A percentile compares a stretch with the other conserved stretches of the same genome.
Conservation (phyloP, 495 filamentous ascomycete genomes). For the Tetracladium setigerum region DNA sequence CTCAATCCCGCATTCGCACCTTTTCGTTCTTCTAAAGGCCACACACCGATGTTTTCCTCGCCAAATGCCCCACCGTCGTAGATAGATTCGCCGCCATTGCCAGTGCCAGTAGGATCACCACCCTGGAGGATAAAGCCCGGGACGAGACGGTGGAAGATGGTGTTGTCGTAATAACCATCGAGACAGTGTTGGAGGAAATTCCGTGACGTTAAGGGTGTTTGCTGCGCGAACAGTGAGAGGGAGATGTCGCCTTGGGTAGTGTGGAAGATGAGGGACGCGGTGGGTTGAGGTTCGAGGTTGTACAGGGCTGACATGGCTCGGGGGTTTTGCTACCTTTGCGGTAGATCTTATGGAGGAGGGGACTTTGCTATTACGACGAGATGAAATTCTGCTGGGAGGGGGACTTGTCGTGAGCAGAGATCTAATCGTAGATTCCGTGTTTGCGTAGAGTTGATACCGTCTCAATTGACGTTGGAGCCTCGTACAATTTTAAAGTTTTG, state of each 20-base stretch:
- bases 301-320: constrained; percentile 73
- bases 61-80: constrained; percentile 79
- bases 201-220: constrained; percentile 82
- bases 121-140: constrained; percentile 92
- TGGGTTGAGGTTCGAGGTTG: constrained; percentile 88
- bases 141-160: constrained; percentile 88
- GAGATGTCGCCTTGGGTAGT: constrained; percentile 84
- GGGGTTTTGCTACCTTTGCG: too few relatives aligned
- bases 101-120: constrained; percentile 77
- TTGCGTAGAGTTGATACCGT: too few relatives aligned
- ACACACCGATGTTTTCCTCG: constrained; percentile 42
- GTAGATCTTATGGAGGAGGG: too few relatives aligned
- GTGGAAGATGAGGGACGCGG: constrained; percentile 80
- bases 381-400: too few relatives aligned
- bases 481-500: too few relatives aligned
- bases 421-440: too few relatives aligned
- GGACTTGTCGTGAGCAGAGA: too few relatives aligned
- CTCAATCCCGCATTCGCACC: constrained; percentile 44
- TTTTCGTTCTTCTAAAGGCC: constrained; percentile 54
- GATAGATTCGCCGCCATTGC: constrained; percentile 83
- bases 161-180: constrained; percentile 89
- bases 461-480: too few relatives aligned
- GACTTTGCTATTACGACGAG: too few relatives aligned
- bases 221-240: constrained; percentile 88
- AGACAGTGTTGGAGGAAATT: constrained; percentile 95